Percentiles rank a stretch among this genome's conserved stretches.
Evolutionary conservation across 2,329 filamentous ascomycete species (phyloP).

Genomic region (Coniochaeta ligniaria): DNA sequence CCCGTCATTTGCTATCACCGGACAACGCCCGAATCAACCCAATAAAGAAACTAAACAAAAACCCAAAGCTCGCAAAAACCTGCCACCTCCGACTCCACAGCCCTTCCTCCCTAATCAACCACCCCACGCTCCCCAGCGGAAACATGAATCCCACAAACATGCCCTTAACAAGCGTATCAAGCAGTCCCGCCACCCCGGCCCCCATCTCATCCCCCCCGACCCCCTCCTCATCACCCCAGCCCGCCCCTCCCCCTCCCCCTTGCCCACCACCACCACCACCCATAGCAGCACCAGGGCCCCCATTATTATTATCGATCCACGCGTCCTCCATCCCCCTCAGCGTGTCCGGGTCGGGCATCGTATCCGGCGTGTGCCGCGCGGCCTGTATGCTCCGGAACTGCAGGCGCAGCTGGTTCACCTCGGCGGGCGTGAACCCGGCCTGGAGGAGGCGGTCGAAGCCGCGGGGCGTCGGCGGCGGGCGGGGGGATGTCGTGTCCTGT

Average conservation of each 20-base stretch:
- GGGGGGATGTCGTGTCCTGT: constrained; percentile 7
- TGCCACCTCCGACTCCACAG: constrained; percentile 80
- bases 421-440: constrained; percentile 73
- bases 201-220: constrained; percentile 32
- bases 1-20: constrained; percentile 20
- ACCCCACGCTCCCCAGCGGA: constrained; percentile 78
- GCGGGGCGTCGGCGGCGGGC: constrained; percentile 52
- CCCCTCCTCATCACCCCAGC: constrained; percentile 23
- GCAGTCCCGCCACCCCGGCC: constrained; percentile 42
- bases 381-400: constrained; percentile 86
- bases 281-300: constrained; percentile 20
- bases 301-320: constrained; percentile 72
- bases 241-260: constrained; percentile 25
- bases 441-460: constrained; percentile 84
- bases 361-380: constrained; percentile 77
- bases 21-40: constrained; percentile 54
- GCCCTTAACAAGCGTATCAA: constrained; percentile 83
- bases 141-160: constrained; percentile 93
- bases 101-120: constrained; percentile 79
- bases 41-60: constrained; percentile 71
- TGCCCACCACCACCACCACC: constrained; percentile 24
- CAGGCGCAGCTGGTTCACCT: constrained; percentile 76
- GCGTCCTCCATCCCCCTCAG: constrained; percentile 76
- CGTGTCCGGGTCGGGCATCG: constrained; percentile 72
- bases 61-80: constrained; percentile 79